Evolutionary conservation across 192 early-diverging fungal species (phyloP), one percentile per base, ranked within the genome.

Genomic region (Backusella psychrophila): DNA sequence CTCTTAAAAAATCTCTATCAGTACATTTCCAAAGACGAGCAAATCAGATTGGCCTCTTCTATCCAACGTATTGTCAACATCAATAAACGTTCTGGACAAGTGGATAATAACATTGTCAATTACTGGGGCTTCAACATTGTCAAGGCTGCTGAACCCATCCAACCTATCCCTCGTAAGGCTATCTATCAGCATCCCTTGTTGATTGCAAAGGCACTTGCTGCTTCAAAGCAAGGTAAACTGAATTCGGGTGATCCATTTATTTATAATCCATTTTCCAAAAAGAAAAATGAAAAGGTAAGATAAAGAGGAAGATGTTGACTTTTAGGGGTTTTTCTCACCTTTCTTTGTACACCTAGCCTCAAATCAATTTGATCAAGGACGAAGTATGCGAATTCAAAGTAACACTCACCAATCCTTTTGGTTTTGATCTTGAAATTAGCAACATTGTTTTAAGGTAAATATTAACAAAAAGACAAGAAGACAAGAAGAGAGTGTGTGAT

Each of bases 351-450:
- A 42, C 49, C 17, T 38, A 80, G 26, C 29, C 52, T 35, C 75
- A 90, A 69, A 75, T 85, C 8, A 72, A 88, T 36, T 78, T 95
- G 2, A 87, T 94, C 23, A 85, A 90, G 6, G 85, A 88, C 56
- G 94, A 96, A 79, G 76, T 85, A 1, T 86, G 89, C 2, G 87
- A 91, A 66, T 93, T 96, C 73, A 90, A 93, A 46, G 83, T 95
- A 2, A 84, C 83, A 2, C 72, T 96, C 8, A 87, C 90, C 1
- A 96, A 96, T 80, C 92, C 93, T 14, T 95, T 93, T 84, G 85
- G 88, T 9, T 93, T 96, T 78, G 93, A 94, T 73, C 70, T 96
- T 39, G 94, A 94, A 29, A 74, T 95, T 9, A 89, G 91, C 44
- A 88, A 84, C 65, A 86, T 96, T 38, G 71, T 82, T 29, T 73